phyloP scores from a whole-genome alignment of 768 basidiomycete genomes.

The Macrocybe gigantea region DNA sequence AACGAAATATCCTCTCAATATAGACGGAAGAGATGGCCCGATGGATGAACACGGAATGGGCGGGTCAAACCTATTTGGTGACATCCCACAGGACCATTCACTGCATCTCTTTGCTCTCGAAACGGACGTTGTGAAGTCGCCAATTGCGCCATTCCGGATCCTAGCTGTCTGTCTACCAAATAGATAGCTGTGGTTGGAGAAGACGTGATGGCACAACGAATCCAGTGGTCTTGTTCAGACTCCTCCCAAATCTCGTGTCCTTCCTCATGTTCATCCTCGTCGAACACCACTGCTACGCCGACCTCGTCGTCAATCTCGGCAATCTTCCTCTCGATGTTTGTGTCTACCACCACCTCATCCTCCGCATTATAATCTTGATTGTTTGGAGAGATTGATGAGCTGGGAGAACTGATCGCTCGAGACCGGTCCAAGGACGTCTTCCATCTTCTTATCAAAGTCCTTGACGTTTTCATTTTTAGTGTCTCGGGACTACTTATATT shows the following conservation, averaged over 20 bases:
- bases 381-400: conserved; percentile 85
- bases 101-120: too few species aligned
- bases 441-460: conserved; percentile 96
- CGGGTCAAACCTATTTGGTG: too few species aligned
- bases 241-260: conserved; percentile 84
- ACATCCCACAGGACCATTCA: too few species aligned
- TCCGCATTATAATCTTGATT: conserved; percentile 90
- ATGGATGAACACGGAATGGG: too few species aligned
- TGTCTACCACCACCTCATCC: conserved; percentile 73
- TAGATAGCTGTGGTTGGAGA: too few species aligned
- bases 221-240: conserved; percentile 17
- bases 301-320: conserved; percentile 93
- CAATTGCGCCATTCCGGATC: too few species aligned
- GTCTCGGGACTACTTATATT: too few species aligned
- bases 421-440: conserved; percentile 64
- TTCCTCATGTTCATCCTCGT: conserved; percentile 93
- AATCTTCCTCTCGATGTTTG: conserved; percentile 74
- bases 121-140: too few species aligned
- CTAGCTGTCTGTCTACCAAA: too few species aligned
- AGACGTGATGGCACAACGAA: too few species aligned
- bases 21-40: too few species aligned
- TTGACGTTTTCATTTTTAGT: conserved; percentile 79
- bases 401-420: conserved; percentile 75
- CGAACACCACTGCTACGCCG: conserved; percentile 97
- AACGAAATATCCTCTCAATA: too few species aligned